These are phyloP conservation scores for Talaromyces sp. DNA, from an alignment of 2,329 filamentous ascomycete species.

Conservation along the genomic window DNA sequence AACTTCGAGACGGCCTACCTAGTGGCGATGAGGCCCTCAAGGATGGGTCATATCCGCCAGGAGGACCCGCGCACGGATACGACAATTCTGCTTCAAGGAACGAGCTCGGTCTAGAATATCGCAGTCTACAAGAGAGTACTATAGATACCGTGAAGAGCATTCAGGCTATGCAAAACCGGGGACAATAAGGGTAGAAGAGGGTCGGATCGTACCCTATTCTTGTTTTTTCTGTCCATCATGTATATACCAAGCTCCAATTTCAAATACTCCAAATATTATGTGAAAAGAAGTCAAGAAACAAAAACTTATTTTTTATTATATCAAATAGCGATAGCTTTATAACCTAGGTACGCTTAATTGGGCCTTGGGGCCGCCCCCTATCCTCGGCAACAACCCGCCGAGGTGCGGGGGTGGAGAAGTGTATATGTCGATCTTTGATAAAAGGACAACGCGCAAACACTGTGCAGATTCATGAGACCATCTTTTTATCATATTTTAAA, in stretches of 20 bases:
- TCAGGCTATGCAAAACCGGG: background rate
- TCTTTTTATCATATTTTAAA: background rate
- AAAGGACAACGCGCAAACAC: background rate
- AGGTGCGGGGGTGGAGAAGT: background rate
- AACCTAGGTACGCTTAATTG: background rate
- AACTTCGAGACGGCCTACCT: conserved; percentile 28
- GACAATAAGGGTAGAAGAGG: background rate
- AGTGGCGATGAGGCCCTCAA: conserved; percentile 21
- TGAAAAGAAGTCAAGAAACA: background rate
- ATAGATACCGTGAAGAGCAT: conserved; percentile 15
- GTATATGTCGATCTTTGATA: background rate
- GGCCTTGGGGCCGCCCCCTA: background rate
- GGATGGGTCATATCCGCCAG: conserved; percentile 2
- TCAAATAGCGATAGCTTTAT: background rate
- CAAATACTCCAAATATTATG: background rate
- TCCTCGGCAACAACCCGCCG: background rate
- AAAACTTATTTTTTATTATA: background rate
- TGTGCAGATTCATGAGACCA: background rate
- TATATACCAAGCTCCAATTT: background rate
- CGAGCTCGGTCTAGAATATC: conserved; percentile 36
- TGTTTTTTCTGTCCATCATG: background rate
- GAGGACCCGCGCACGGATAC: conserved; percentile 21
- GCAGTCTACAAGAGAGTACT: conserved; percentile 13
- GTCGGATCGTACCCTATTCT: background rate
- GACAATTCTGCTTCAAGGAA: conserved; percentile 38